phyloP scores from a whole-genome alignment of 2,329 filamentous ascomycete species.

The Trichoderma sp. region DNA sequence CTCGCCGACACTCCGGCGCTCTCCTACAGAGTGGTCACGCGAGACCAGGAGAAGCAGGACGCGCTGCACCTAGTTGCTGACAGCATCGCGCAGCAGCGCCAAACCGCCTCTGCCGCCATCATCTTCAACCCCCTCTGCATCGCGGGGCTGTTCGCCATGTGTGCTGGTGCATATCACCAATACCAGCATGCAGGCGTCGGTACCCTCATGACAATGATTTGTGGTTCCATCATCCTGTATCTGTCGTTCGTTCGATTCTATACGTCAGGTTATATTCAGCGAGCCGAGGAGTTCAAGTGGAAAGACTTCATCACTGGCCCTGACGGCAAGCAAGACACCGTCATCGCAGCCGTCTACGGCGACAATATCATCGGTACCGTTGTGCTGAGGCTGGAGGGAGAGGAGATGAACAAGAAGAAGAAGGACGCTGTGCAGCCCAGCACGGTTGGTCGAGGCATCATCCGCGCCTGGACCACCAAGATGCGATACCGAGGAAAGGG shows the following conservation, averaged over 20 bases:
- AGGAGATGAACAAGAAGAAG: not conserved
- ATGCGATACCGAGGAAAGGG: conserved; percentile 67
- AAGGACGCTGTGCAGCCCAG: not conserved
- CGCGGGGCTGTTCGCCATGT: conserved; percentile 41
- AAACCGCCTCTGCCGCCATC: conserved; percentile 61
- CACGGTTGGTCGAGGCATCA: conserved; percentile 58
- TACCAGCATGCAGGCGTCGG: conserved; percentile 37
- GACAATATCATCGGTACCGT: conserved; percentile 66
- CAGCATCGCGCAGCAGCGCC: conserved; percentile 78
- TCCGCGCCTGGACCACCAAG: conserved; percentile 79
- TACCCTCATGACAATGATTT: conserved; percentile 52
- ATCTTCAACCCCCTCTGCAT: conserved; percentile 59
- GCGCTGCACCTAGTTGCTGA: conserved; percentile 74
- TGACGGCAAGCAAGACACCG: conserved; percentile 45
- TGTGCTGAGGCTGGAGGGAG: conserved; percentile 59
- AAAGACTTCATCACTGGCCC: conserved; percentile 50
- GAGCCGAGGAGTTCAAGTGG: conserved; percentile 62
- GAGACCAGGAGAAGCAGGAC: conserved; percentile 57
- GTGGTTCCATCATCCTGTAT: conserved; percentile 60
- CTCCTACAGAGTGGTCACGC: conserved; percentile 53
- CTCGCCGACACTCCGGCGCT: conserved; percentile 53
- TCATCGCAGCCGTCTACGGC: conserved; percentile 64
- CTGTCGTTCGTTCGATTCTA: conserved; percentile 59
- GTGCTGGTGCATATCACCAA: conserved; percentile 43
- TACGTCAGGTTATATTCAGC: conserved; percentile 59